Evolutionary conservation across 768 basidiomycete genomes (phyloP).

Genomic region (Lentinula boryana): DNA sequence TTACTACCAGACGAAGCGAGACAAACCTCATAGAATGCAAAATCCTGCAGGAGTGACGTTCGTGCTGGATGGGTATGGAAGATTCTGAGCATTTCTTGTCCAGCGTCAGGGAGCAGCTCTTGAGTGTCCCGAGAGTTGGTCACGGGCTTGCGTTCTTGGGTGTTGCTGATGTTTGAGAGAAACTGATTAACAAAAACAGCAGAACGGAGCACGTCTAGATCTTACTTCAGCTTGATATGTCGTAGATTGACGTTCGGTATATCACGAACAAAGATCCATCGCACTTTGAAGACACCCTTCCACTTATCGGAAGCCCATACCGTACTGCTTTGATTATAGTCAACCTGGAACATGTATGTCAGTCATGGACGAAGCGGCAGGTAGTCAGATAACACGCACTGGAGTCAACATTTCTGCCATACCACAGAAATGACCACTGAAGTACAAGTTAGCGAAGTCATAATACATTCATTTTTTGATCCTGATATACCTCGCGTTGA

Average conservation of each 20-base stretch:
- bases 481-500: conserved; percentile 75
- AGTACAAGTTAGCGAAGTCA: background rate
- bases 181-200: conserved; percentile 6
- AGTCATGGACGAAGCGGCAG: background rate
- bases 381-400: conserved; percentile 33
- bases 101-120: conserved; percentile 92
- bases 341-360: conserved; percentile 46
- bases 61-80: conserved; percentile 91
- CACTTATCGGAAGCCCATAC: conserved; percentile 99
- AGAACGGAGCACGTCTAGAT: conserved; percentile 4
- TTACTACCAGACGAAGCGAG: background rate
- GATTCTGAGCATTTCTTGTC: conserved; percentile 93
- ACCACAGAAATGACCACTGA: conserved; percentile 93
- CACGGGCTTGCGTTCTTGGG: conserved; percentile 96
- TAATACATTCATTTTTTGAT: background rate
- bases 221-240: conserved; percentile 84
- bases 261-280: conserved; percentile 96
- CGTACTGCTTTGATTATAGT: conserved; percentile 89
- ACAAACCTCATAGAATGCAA: conserved; percentile 83
- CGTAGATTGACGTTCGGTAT: conserved; percentile 86
- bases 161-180: conserved; percentile 59
- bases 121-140: conserved; percentile 98
- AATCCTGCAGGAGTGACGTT: conserved; percentile 91
- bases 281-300: conserved; percentile 99
- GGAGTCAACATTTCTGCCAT: conserved; percentile 98